These are phyloP conservation scores for Moringa oleifera DNA, from an alignment of 345 rosid species.

Conservation along the genomic window DNA sequence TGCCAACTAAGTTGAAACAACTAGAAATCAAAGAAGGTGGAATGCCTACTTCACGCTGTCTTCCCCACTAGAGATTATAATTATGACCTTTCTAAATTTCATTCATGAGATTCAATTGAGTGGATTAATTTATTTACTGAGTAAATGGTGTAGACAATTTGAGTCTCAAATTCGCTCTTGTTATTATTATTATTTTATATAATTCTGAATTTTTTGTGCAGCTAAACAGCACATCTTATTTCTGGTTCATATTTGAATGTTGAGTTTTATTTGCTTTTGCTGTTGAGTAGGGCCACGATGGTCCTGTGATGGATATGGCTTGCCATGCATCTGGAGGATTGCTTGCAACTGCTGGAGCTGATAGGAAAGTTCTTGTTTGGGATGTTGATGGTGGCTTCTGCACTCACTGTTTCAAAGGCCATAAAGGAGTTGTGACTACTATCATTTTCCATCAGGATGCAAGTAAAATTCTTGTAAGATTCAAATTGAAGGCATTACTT, in stretches of 20 bases:
- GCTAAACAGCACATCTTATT: too few species aligned
- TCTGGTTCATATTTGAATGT: background rate
- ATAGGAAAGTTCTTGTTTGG: slow-evolving; percentile 96
- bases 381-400: slow-evolving; percentile 98
- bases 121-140: too few species aligned
- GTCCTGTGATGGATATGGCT: slow-evolving; percentile 87
- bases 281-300: slow-evolving; percentile 74
- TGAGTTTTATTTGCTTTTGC: slow-evolving; percentile 8
- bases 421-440: slow-evolving; percentile 75
- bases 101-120: too few species aligned
- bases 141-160: too few species aligned
- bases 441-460: slow-evolving; percentile 78
- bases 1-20: background rate
- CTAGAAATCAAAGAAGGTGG: background rate
- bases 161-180: background rate
- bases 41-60: background rate
- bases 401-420: slow-evolving; percentile 92
- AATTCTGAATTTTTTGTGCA: too few species aligned
- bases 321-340: slow-evolving; percentile 93
- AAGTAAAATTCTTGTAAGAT: slow-evolving; percentile 60
- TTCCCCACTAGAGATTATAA: too few species aligned
- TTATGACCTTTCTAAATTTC: too few species aligned
- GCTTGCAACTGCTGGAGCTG: slow-evolving; percentile 96
- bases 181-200: too few species aligned
- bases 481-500: background rate